A percentile compares a stretch with the other conserved stretches of the same genome.
These are phyloP conservation scores for Fusarium sororula DNA, from an alignment of 2,329 filamentous ascomycete species.

Conservation along the genomic window DNA sequence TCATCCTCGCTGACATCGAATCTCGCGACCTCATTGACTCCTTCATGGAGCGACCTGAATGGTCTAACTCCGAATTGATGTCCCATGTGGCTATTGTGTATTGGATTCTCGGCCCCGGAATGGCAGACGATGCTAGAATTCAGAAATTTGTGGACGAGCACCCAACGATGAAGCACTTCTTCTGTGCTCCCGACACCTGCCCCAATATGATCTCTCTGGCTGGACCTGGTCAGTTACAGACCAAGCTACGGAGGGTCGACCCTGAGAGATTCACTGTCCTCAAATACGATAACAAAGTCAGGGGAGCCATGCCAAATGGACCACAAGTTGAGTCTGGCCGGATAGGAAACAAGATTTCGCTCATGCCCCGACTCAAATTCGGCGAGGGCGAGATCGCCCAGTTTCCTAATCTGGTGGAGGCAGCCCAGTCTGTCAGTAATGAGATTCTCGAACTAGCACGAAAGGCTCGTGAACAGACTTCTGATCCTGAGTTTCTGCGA, in stretches of 20 bases:
- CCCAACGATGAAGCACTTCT: conserved; percentile 72
- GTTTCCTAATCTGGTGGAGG: conserved; percentile 57
- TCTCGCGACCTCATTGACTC: conserved; percentile 73
- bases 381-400: conserved; percentile 58
- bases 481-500: conserved; percentile 56
- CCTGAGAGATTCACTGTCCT: conserved; percentile 77
- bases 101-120: conserved; percentile 80
- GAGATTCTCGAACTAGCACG: conserved; percentile 63
- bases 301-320: conserved; percentile 34
- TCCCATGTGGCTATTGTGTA: conserved; percentile 73
- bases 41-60: conserved; percentile 77
- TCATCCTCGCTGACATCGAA: conserved; percentile 84
- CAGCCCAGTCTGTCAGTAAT: conserved; percentile 51
- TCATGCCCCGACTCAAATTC: conserved; percentile 58
- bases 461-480: conserved; percentile 54
- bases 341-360: conserved; percentile 55
- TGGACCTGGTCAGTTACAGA: conserved; percentile 71
- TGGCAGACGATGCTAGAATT: conserved; percentile 70
- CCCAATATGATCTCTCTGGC: conserved; percentile 79
- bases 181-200: conserved; percentile 78
- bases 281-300: conserved; percentile 64
- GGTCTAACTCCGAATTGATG: conserved; percentile 72
- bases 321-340: conserved; percentile 51
- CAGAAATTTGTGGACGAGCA: conserved; percentile 74
- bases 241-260: conserved; percentile 78